Conservation (phyloP, 2,329 filamentous ascomycete genomes). For the Apiospora koreana region DNA sequence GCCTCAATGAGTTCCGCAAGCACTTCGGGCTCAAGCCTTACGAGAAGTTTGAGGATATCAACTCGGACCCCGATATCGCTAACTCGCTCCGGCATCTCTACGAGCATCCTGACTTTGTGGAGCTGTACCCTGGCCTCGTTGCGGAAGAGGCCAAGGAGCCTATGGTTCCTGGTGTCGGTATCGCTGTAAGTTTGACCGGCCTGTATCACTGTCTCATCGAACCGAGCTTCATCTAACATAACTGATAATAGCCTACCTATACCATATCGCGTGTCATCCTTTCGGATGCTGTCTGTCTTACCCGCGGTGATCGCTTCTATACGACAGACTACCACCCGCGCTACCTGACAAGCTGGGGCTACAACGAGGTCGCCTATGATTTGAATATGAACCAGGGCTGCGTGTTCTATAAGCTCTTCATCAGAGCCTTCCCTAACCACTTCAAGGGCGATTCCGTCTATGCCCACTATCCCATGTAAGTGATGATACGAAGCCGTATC, state of each 20-base stretch:
- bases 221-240: constrained; percentile 39
- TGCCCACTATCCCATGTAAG: constrained; percentile 71
- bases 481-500: constrained; percentile 15
- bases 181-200: constrained; percentile 38
- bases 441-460: constrained; percentile 79
- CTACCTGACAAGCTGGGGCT: constrained; percentile 73
- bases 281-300: constrained; percentile 62
- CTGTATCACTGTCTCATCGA: constrained; percentile 28
- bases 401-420: constrained; percentile 81
- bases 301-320: constrained; percentile 66
- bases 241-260: constrained; percentile 53
- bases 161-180: constrained; percentile 38
- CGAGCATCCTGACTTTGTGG: constrained; percentile 21
- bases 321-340: constrained; percentile 60
- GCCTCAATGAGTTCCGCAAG: constrained; percentile 14
- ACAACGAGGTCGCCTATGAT: constrained; percentile 72
- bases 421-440: constrained; percentile 77
- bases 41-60: constrained; percentile 18
- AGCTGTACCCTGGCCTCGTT: constrained; percentile 21
- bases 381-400: constrained; percentile 76
- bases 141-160: constrained; percentile 20
- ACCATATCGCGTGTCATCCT: constrained; percentile 55
- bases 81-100: constrained; percentile 19
- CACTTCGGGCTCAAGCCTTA: constrained; percentile 17
- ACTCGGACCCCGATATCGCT: constrained; percentile 14